phyloP scores from a whole-genome alignment of 2,329 filamentous ascomycete species.

The Claviceps cyperi region DNA sequence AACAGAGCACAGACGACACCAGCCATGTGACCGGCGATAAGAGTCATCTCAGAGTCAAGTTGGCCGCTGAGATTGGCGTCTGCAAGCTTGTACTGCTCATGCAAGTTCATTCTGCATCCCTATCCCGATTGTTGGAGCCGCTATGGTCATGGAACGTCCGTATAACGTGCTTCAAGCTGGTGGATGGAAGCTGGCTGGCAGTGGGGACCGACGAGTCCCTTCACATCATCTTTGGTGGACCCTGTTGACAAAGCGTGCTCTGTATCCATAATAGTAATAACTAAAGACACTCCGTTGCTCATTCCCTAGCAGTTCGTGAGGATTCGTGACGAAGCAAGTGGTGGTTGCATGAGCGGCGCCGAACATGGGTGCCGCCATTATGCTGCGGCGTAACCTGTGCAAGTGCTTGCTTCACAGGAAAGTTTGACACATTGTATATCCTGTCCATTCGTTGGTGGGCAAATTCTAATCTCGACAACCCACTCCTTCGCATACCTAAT shows the following conservation, averaged over 20 bases:
- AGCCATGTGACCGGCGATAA: constrained; percentile 6
- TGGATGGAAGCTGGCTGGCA: constrained; percentile 7
- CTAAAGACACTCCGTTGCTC: constrained; percentile 1
- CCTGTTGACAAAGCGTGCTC: constrained; percentile 5
- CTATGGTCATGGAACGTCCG: constrained; percentile 5
- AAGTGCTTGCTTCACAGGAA: constrained; percentile 7
- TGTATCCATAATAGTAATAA: constrained; percentile 2
- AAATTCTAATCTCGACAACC: constrained; percentile 3
- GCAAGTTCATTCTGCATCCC: constrained; percentile 5
- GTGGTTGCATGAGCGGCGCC: constrained; percentile 7
- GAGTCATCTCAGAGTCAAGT: constrained; percentile 3
- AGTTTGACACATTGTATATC: constrained; percentile 5
- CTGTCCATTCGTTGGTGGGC: constrained; percentile 3
- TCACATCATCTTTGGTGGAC: constrained; percentile 9
- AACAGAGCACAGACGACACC: constrained; percentile 2
- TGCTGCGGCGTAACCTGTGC: constrained; percentile 7
- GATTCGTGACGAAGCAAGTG: constrained; percentile 5
- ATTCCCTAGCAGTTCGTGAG: constrained; percentile 7
- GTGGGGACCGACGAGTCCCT: constrained; percentile 8
- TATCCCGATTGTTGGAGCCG: constrained; percentile 4
- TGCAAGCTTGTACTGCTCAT: constrained; percentile 4
- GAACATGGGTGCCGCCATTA: constrained; percentile 7
- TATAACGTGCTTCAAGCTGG: constrained; percentile 8
- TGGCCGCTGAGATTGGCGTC: constrained; percentile 1
- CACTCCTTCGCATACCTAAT: constrained; percentile 1